Percentiles rank a stretch among this genome's conserved stretches.
phyloP scores from a whole-genome alignment of 1,139 yeast genomes.

The Diutina neorugosa region DNA sequence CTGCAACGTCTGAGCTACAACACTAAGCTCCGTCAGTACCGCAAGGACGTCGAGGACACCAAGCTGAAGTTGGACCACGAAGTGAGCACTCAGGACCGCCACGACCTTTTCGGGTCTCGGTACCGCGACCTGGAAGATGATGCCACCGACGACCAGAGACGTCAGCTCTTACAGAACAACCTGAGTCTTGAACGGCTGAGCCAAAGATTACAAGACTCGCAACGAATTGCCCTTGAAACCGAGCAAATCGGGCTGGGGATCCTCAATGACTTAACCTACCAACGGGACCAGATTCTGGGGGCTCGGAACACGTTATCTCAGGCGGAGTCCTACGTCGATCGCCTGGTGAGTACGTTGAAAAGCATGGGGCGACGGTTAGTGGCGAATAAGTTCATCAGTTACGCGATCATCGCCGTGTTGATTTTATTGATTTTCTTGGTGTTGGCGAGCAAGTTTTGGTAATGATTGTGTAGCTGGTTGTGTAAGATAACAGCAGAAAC shows the following conservation, averaged over 20 bases:
- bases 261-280: slow-evolving; percentile 78
- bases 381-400: slow-evolving; percentile 88
- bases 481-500: neutral
- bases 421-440: slow-evolving; percentile 76
- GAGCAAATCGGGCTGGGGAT: slow-evolving; percentile 88
- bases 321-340: slow-evolving; percentile 90
- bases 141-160: slow-evolving; percentile 57
- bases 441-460: slow-evolving; percentile 76
- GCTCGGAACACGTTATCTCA: slow-evolving; percentile 76
- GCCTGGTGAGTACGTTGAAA: slow-evolving; percentile 74
- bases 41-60: slow-evolving; percentile 44
- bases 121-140: slow-evolving; percentile 25
- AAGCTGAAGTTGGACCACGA: slow-evolving; percentile 40
- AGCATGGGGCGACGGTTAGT: slow-evolving; percentile 91
- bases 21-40: slow-evolving; percentile 58
- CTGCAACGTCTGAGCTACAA: slow-evolving; percentile 57
- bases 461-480: slow-evolving; percentile 5
- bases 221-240: slow-evolving; percentile 84
- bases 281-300: slow-evolving; percentile 82
- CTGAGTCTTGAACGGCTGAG: slow-evolving; percentile 74
- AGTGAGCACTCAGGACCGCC: slow-evolving; percentile 53
- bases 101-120: slow-evolving; percentile 54
- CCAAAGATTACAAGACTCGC: slow-evolving; percentile 77
- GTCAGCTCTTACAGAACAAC: slow-evolving; percentile 66
- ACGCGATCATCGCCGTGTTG: slow-evolving; percentile 88